Base-by-base conservation (phyloP, 257 asterid species). In the Salvia hispanica region DNA sequence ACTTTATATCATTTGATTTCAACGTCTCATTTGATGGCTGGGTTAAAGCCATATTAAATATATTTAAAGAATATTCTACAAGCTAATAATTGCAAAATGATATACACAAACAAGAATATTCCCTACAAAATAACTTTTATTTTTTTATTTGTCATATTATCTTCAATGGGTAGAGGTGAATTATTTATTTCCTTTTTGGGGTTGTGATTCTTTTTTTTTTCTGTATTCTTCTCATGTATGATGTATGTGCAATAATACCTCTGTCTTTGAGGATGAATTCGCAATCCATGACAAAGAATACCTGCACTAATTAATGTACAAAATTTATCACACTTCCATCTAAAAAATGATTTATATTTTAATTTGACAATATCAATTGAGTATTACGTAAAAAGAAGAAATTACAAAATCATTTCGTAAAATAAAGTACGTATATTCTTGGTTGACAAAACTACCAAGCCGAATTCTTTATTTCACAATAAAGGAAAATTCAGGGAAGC, bases 1-100 rank as follows among this genome's bases (percentile, higher is more conserved):
- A 16, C 59, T 72, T 53, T 33, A n/a, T 15, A 31, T n/a, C 13
- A 44, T n/a, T 59, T 61, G 57, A 37, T 59, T 70, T 70, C 67
- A 25, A 62, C 65, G 8, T 51, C 65, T 62, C 71, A 54, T 62
- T 61, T 15, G 37, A 61, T 70, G 62, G 53, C 50, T 70, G 63
- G 9, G 9, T 60, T 51, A 25, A 60, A 47, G n/a, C 62, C 67
- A 25, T 51, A 58, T 16, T 12, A 36, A 58, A 16, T 58, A 48
- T 25, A 47, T 5, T 16, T 21, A 54, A 25, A 28, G 59, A 54
- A 54, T 54, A 54, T 54, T 25, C 59, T 14, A 13, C 8, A 14
- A 53, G 59, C 31, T 54, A 54, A 54, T 28, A 54, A 54, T 54
- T 25, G 16, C 42, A 55, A 55, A 55, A 25, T 55, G 42, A 28